phyloP scores from a whole-genome alignment of 176 grass and related monocot species.

The Zoysia japonica region DNA sequence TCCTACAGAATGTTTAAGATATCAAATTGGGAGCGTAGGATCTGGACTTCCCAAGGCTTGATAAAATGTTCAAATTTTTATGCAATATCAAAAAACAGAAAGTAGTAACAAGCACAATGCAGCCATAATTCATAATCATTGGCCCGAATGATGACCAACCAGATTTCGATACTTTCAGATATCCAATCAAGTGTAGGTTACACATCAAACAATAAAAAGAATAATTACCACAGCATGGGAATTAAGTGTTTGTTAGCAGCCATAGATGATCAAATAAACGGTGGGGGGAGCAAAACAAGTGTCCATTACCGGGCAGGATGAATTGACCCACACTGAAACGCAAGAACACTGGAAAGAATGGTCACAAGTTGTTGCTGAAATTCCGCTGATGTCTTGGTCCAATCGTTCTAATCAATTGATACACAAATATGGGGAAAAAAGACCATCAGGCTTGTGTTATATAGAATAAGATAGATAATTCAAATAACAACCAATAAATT shows the following conservation, averaged over 20 bases:
- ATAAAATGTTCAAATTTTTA: neutral
- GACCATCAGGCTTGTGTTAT: conserved; percentile 6
- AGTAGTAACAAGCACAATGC: neutral
- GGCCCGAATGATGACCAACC: neutral
- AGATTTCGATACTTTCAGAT: neutral
- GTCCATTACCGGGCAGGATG: conserved; percentile 79
- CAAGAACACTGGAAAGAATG: conserved; percentile 96
- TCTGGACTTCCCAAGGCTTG: neutral
- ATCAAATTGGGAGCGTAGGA: neutral
- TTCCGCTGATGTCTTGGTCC: conserved; percentile 96
- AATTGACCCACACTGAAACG: conserved; percentile 83
- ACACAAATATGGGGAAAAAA: conserved; percentile 31
- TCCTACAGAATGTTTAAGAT: neutral
- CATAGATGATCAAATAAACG: neutral
- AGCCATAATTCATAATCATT: neutral
- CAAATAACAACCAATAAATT: neutral
- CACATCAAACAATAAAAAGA: neutral
- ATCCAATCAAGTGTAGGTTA: neutral
- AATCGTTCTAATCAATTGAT: conserved; percentile 70
- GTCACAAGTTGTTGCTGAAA: conserved; percentile 90
- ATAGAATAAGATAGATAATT: neutral
- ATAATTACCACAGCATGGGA: neutral
- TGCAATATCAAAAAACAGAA: neutral
- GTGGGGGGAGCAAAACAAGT: neutral
- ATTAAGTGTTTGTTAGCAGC: neutral